phyloP scores from a whole-genome alignment of 1,284 basidiomycete genomes.

The Agroathelia rolfsii region DNA sequence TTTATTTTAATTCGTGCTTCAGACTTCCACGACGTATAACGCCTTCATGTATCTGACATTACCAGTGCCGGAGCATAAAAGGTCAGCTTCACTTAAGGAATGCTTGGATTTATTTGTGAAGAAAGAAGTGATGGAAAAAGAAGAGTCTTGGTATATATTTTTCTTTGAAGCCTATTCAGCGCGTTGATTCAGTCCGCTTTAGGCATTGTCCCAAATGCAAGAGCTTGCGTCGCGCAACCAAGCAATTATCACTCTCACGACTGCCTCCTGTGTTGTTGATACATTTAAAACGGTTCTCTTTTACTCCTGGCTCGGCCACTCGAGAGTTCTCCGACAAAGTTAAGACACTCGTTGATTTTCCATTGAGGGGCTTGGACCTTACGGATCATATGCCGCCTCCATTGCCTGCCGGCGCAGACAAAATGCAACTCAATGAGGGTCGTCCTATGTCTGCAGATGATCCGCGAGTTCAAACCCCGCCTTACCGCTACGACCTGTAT shows the following conservation, averaged over 20 bases:
- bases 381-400: constrained; percentile 86
- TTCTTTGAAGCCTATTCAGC: constrained; percentile 10
- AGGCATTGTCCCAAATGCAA: constrained; percentile 92
- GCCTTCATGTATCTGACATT: constrained; percentile 94
- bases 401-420: constrained; percentile 53
- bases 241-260: constrained; percentile 77
- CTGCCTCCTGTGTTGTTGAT: constrained; percentile 92
- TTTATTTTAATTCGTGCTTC: constrained; percentile 10
- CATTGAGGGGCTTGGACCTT: constrained; percentile 74
- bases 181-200: constrained; percentile 2
- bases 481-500: constrained; percentile 84
- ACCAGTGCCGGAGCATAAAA: constrained; percentile 69
- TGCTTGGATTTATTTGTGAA: constrained; percentile 90
- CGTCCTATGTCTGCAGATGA: constrained; percentile 45
- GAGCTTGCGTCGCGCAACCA: constrained; percentile 61
- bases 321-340: constrained; percentile 94
- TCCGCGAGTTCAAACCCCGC: constrained; percentile 71
- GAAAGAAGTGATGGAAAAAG: constrained; percentile 86
- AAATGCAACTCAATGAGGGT: constrained; percentile 30
- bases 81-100: constrained; percentile 54
- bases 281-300: constrained; percentile 94
- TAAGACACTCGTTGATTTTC: constrained; percentile 86
- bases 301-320: no score
- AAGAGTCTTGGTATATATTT: constrained; percentile 79
- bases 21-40: constrained; percentile 98